phyloP scores from a whole-genome alignment of 2,329 filamentous ascomycete species.

The Monosporascus sp. region DNA sequence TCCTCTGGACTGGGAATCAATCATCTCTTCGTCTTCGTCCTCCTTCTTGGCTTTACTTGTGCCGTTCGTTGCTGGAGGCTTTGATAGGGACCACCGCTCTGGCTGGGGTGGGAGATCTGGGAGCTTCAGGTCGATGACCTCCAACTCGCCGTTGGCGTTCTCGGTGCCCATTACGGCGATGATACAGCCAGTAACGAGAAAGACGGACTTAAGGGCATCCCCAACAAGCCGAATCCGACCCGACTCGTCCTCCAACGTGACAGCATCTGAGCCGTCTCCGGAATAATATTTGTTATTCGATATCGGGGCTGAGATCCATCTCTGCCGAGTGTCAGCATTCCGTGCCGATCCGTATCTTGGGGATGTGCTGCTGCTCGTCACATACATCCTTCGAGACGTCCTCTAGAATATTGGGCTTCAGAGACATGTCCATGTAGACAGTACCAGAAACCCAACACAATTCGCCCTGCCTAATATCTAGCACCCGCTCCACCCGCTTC shows the following conservation, averaged over 20 bases:
- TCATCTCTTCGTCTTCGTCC: slow-evolving; percentile 54
- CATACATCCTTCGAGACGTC: slow-evolving; percentile 88
- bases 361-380: slow-evolving; percentile 3
- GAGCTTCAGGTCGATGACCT: slow-evolving; percentile 84
- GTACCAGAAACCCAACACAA: slow-evolving; percentile 94
- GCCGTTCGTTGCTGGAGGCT: slow-evolving; percentile 28
- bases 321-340: slow-evolving; percentile 41
- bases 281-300: slow-evolving; percentile 71
- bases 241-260: slow-evolving; percentile 94
- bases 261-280: slow-evolving; percentile 53
- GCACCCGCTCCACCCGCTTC: slow-evolving; percentile 74
- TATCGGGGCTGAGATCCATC: slow-evolving; percentile 82
- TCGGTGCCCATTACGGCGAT: slow-evolving; percentile 94
- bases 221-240: slow-evolving; percentile 80
- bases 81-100: slow-evolving; percentile 67
- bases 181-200: slow-evolving; percentile 88
- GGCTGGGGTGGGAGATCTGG: slow-evolving; percentile 82
- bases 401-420: slow-evolving; percentile 94
- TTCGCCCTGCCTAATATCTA: slow-evolving; percentile 93
- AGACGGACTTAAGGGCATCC: slow-evolving; percentile 56
- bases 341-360: not conserved
- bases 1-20: slow-evolving; percentile 29
- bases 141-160: slow-evolving; percentile 85
- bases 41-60: slow-evolving; percentile 28
- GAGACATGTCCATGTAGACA: slow-evolving; percentile 92